Base-by-base conservation (phyloP, 192 early-diverging fungal genomes). In the Coemansia umbellata region DNA sequence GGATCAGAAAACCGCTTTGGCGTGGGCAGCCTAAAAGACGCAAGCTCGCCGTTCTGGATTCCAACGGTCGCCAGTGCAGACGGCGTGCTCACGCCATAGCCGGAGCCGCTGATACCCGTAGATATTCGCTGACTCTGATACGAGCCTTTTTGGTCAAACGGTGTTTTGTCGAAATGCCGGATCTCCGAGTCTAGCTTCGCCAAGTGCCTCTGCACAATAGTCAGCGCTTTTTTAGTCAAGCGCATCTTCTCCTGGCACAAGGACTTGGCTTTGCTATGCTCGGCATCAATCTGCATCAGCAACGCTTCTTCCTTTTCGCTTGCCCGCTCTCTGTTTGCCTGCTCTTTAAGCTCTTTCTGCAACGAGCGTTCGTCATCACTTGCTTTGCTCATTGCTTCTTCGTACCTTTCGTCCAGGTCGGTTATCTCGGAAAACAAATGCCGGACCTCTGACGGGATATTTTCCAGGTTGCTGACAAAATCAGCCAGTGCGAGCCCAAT, bases 381-480 rank as follows among this genome's bases (percentile, higher is more conserved):
- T 27, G 68, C 68, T 2, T 41, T 53, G 26, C 51, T 49, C 55
- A 66, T 49, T 1, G 63, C 48, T 18, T 70, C 68, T 43, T 70
- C 67, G 50, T 58, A 69, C 31, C 63, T 61, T 17, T 77, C 74
- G 22, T 77, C 74, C 27, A 77, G 24, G 18, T 77, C 68, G 0
- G 62, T 62, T 36, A 77, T 77, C 42, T 77, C 74, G 5, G 55
- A 60, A 43, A 77, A 66, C 27, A 77, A 37, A 37, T 71, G 63
- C 15, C 74, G 58, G 28, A 77, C 50, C 48, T 77, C 74, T 0
- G 74, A 71, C 0, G 74, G 74, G 33, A 77, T 63, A 36, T 69
- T 77, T 10, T 71, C 74, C 55, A 77, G 47, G 49, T 66, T 77
- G 47, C 67, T 55, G 60, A 77, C 74, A 77, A 77, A 66, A 43